Percentiles rank a stretch among this genome's conserved stretches.
These are phyloP conservation scores for Ascochyta koolunga DNA, from an alignment of 2,329 filamentous ascomycete genomes.

Conservation along the genomic window DNA sequence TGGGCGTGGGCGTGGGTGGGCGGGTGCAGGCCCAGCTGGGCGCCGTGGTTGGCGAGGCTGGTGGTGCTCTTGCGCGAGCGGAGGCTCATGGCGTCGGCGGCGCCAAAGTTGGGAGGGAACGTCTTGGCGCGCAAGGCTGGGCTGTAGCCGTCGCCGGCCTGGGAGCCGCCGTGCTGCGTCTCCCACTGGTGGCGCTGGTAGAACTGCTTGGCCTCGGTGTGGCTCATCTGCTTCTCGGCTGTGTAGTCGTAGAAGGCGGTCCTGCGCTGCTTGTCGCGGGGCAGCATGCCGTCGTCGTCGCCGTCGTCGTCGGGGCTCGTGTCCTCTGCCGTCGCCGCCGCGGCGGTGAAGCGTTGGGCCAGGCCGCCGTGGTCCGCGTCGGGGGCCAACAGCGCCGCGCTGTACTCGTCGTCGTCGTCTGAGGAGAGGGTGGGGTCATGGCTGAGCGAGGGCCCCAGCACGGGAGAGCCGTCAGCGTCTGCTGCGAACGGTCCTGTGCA, in stretches of 20 bases:
- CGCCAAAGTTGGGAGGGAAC: slow-evolving; percentile 49
- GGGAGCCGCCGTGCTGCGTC: slow-evolving; percentile 51
- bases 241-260: slow-evolving; percentile 94
- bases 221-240: slow-evolving; percentile 91
- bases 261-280: slow-evolving; percentile 63
- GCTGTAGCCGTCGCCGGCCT: slow-evolving; percentile 48
- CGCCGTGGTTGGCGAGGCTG: slow-evolving; percentile 38
- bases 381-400: slow-evolving; percentile 37
- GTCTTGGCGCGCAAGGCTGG: slow-evolving; percentile 54
- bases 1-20: slow-evolving; percentile 37
- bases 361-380: slow-evolving; percentile 24
- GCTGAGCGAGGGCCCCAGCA: slow-evolving; percentile 37
- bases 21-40: slow-evolving; percentile 29
- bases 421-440: slow-evolving; percentile 45
- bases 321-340: slow-evolving; percentile 29
- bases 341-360: slow-evolving; percentile 26
- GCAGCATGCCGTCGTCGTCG: slow-evolving; percentile 48
- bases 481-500: slow-evolving; percentile 34
- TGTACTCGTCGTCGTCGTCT: slow-evolving; percentile 45
- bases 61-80: slow-evolving; percentile 50
- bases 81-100: slow-evolving; percentile 48
- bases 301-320: slow-evolving; percentile 35
- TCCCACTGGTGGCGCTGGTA: slow-evolving; percentile 87
- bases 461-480: slow-evolving; percentile 46
- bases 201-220: slow-evolving; percentile 93